Evolutionary conservation across 768 basidiomycete genomes (phyloP).

Genomic region (Leucosporidium creatinivorum): DNA sequence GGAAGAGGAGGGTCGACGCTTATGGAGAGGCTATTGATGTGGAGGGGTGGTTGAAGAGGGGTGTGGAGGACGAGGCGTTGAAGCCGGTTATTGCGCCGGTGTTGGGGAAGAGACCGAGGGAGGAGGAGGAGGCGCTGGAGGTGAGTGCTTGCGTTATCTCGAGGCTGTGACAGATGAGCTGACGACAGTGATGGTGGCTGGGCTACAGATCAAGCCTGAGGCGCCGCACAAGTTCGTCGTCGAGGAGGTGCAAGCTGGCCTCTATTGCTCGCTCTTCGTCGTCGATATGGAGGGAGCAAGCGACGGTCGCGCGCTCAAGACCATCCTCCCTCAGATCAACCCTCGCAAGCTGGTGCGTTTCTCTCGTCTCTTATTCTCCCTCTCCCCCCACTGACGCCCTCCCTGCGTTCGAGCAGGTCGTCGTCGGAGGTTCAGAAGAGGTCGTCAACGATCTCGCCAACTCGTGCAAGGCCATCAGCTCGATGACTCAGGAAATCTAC

Average conservation of each 20-base stretch:
- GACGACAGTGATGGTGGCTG: background rate
- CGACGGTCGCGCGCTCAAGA: conserved; percentile 93
- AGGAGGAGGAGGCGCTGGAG: conserved; percentile 72
- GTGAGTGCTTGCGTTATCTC: conserved; percentile 44
- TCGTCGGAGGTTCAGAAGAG: conserved; percentile 67
- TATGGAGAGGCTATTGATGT: conserved; percentile 95
- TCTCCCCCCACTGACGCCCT: background rate
- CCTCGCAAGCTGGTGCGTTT: conserved; percentile 80
- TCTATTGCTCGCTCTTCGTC: conserved; percentile 79
- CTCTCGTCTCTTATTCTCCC: conserved; percentile 1
- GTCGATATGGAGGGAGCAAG: conserved; percentile 95
- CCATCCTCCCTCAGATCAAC: conserved; percentile 90
- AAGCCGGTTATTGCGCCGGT: conserved; percentile 57
- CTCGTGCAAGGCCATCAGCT: conserved; percentile 70
- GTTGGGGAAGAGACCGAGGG: conserved; percentile 56
- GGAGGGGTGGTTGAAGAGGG: conserved; percentile 88
- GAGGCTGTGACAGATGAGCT: background rate
- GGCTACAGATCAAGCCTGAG: conserved; percentile 46
- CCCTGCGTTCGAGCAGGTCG: conserved; percentile 52
- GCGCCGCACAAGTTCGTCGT: conserved; percentile 85
- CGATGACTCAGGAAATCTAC: conserved; percentile 89
- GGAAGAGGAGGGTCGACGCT: conserved; percentile 82
- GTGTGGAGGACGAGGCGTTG: conserved; percentile 71
- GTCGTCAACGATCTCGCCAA: conserved; percentile 68
- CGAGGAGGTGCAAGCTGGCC: conserved; percentile 64